A percentile compares a stretch with the other conserved stretches of the same genome.
Conservation (phyloP, 2,329 filamentous ascomycete genomes). For the Microsporum canis region DNA sequence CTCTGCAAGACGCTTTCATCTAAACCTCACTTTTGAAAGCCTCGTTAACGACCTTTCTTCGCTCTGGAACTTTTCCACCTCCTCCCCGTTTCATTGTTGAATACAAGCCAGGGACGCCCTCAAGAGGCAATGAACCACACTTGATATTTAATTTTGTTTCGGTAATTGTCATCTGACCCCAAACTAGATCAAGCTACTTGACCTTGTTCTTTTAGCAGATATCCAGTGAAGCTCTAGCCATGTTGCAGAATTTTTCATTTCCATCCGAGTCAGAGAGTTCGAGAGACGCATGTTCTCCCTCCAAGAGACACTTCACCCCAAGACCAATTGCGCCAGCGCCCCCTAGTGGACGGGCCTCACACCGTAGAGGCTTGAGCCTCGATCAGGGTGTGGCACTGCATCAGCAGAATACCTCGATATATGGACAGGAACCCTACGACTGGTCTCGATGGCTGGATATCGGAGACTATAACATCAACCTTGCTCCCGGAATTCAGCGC, state of each 20-base stretch:
- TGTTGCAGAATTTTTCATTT: neutral
- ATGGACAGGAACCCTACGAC: conserved; percentile 42
- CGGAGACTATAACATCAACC: neutral
- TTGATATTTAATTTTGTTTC: neutral
- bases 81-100: neutral
- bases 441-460: conserved; percentile 27
- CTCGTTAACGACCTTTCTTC: neutral
- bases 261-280: neutral
- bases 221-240: neutral
- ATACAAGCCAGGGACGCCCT: neutral
- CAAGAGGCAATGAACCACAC: neutral
- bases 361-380: conserved; percentile 75
- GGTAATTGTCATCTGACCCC: neutral
- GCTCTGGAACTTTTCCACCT: neutral
- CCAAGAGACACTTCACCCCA: neutral
- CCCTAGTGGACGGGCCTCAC: conserved; percentile 23
- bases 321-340: neutral
- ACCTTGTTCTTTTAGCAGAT: neutral
- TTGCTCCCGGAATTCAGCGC: conserved; percentile 30
- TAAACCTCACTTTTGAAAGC: neutral
- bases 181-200: neutral
- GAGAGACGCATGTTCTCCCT: neutral
- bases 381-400: conserved; percentile 41
- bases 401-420: conserved; percentile 5
- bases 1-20: neutral